Evolutionary conservation across 2,329 filamentous ascomycete genomes (phyloP), one percentile per base, ranked within the genome.

Genomic region (Rosellinia necatrix): DNA sequence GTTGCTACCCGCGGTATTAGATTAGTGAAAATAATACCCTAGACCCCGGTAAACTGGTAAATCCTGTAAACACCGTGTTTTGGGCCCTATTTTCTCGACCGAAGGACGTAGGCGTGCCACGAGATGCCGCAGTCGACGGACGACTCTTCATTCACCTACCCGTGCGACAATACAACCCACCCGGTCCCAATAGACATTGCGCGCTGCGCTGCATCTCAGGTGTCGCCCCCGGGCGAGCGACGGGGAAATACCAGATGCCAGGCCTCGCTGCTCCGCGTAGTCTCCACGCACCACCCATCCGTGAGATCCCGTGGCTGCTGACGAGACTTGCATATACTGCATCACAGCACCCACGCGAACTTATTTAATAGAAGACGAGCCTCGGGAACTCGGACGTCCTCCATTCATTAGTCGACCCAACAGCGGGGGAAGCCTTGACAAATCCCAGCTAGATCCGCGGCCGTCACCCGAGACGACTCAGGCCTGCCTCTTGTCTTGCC

Each of bases 391-490:
- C 51, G 19, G 46, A 38, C 43, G 19, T 38, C 35, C 38, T 29
- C n/a, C 24, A 22, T 47, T 38, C 44, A 56, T 21, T 29, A 42
- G 52, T 48, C 51, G 38, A 56, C 38, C 44, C 38, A 30, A 13
- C 30, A 32, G 30, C 30, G 30, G 48, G 55, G n/a, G 32, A 43
- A 38, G 58, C 29, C 47, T 48, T 59, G 47, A 53, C 55, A 46
- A 58, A 56, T 58, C 54, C 44, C 37, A 52, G 52, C 44, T 30
- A 40, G 58, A 50, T 44, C 58, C 44, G 61, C 50, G 44, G 49
- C 46, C 56, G 53, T 62, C 59, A 62, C 58, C 60, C 63, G 65
- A 63, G 59, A 62, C 53, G 56, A 58, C 55, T 62, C 60, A 56
- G 51, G 53, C 56, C 44, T 57, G 53, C 56, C 44, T 57, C 41